Percentiles rank a stretch among this genome's conserved stretches.
phyloP scores from a whole-genome alignment of 2,329 filamentous ascomycete species.

The Ceratocystiopsis minuta region DNA sequence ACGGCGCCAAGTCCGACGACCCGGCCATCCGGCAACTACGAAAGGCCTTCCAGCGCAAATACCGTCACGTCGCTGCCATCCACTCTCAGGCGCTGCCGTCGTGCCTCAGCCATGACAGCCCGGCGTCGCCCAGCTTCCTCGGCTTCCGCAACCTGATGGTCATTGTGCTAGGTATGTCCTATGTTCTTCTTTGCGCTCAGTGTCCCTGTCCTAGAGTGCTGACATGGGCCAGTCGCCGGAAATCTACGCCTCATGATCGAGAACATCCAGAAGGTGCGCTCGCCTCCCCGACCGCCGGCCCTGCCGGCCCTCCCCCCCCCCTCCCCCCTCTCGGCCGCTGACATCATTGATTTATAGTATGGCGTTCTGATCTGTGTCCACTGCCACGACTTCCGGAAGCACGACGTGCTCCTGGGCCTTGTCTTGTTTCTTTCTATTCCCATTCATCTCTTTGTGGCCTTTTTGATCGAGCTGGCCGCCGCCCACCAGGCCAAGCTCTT shows the following conservation, averaged over 20 bases:
- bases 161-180: conserved; percentile 56
- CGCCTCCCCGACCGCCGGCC: no score
- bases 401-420: conserved; percentile 59
- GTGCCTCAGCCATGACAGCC: conserved; percentile 69
- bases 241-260: conserved; percentile 91
- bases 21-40: conserved; percentile 14
- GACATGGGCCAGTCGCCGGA: conserved; percentile 50
- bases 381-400: conserved; percentile 70
- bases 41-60: conserved; percentile 40
- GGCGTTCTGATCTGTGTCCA: conserved; percentile 83
- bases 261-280: conserved; percentile 71
- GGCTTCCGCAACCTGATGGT: conserved; percentile 96
- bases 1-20: conserved; percentile 8
- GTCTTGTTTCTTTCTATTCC: conserved; percentile 76
- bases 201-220: neutral
- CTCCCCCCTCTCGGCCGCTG: no score
- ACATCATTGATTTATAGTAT: conserved; percentile 37
- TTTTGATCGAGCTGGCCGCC: conserved; percentile 71
- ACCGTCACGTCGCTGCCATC: conserved; percentile 80
- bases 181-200: neutral
- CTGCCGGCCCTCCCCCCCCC: conserved; percentile 2
- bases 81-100: conserved; percentile 58
- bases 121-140: conserved; percentile 61
- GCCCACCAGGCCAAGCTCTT: conserved; percentile 59
- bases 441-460: conserved; percentile 77